phyloP scores from a whole-genome alignment of 225 moss, liverwort and hornwort species.

The Antitrichia curtipendula region DNA sequence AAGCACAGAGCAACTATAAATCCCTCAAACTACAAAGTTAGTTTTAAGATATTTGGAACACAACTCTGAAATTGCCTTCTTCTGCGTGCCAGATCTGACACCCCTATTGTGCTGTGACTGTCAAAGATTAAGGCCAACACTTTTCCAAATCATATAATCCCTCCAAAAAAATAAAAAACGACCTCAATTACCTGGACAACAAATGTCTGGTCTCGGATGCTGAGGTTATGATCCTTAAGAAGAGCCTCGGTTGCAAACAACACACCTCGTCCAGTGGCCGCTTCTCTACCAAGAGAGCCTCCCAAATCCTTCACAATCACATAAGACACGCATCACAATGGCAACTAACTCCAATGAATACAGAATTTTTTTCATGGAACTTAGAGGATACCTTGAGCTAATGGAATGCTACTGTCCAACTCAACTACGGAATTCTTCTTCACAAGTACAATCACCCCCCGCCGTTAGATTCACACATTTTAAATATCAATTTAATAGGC shows the following conservation, averaged over 20 bases:
- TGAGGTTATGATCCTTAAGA: constrained; percentile 66
- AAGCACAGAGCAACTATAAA: not conserved
- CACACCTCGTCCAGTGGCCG: constrained; percentile 91
- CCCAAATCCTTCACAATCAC: constrained; percentile 63
- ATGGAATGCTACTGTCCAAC: not conserved
- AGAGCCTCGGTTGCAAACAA: constrained; percentile 70
- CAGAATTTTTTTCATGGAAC: not conserved
- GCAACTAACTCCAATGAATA: not conserved
- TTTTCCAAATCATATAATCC: not conserved
- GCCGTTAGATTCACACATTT: not conserved
- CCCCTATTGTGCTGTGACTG: not conserved
- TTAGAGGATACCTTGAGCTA: not conserved
- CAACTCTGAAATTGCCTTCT: not conserved
- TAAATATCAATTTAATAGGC: not conserved
- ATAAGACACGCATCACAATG: not conserved
- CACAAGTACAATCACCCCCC: not conserved
- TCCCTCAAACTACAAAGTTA: not conserved
- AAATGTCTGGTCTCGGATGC: constrained; percentile 55
- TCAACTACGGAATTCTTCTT: not conserved
- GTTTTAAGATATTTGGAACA: not conserved
- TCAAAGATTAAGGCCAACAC: not conserved
- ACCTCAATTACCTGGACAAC: constrained; percentile 54
- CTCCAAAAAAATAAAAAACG: not conserved
- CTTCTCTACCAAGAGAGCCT: constrained; percentile 92
- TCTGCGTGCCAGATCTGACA: not conserved